These are phyloP conservation scores for Sporothrix brasiliensis DNA, from an alignment of 2,329 filamentous ascomycete species.

Conservation along the genomic window DNA sequence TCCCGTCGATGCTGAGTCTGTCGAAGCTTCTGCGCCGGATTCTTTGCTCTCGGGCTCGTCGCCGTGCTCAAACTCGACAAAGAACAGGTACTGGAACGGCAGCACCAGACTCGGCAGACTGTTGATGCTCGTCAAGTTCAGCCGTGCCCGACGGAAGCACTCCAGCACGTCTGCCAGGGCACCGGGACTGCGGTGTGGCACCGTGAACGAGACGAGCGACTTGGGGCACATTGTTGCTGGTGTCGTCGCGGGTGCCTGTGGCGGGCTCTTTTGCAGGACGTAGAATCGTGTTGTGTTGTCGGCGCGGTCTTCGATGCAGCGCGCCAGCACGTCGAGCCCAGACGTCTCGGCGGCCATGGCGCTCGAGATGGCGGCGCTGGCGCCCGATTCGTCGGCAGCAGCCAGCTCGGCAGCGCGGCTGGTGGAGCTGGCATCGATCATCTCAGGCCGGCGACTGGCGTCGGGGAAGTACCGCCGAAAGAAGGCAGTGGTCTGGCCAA, in stretches of 20 bases:
- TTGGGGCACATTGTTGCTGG: conserved; percentile 51
- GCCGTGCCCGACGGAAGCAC: conserved; percentile 70
- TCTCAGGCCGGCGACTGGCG: conserved; percentile 64
- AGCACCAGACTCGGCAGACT: conserved; percentile 73
- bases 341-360: conserved; percentile 70
- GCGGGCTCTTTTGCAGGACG: conserved; percentile 53
- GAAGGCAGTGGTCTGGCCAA: conserved; percentile 76
- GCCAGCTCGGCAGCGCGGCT: conserved; percentile 82
- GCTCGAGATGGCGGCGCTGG: conserved; percentile 77
- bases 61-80: conserved; percentile 82
- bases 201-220: conserved; percentile 79
- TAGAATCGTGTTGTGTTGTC: conserved; percentile 83
- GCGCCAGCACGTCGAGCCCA: conserved; percentile 68
- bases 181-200: conserved; percentile 76
- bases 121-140: conserved; percentile 91
- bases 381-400: conserved; percentile 58
- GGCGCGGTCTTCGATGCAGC: conserved; percentile 69
- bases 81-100: conserved; percentile 92
- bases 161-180: conserved; percentile 78
- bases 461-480: conserved; percentile 63
- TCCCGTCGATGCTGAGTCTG: background rate
- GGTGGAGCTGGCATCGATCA: conserved; percentile 82
- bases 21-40: background rate
- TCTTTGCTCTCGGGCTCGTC: conserved; percentile 35
- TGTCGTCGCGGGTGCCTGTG: background rate